Base-by-base conservation (phyloP, 2,329 filamentous ascomycete species). In the Cladophialophora yegresii region DNA sequence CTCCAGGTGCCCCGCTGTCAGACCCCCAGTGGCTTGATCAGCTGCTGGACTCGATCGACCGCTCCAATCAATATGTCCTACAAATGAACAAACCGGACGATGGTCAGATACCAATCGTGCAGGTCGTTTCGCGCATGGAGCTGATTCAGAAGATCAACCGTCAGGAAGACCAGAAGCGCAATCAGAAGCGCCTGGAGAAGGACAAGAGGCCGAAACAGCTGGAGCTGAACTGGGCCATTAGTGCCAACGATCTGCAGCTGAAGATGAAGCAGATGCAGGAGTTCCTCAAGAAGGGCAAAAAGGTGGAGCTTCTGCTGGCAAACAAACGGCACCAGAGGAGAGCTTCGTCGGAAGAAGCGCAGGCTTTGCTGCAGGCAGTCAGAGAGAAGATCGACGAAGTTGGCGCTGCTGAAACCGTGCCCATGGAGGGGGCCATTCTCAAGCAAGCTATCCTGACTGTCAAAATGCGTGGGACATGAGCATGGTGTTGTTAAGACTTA, bases 221-320 rank as follows among this genome's bases (percentile, higher is more conserved):
- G n/a, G 93, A 97, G 78, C 71, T 98, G 71, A 93, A 92, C 76
- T 98, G 93, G 93, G 87, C 89, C 36, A 96, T 96, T 72, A 87
- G 87, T 66, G 73, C 77, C 12, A 85, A 93, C 73, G 93, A 97
- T 79, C 76, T 96, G 58, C 78, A 78, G n/a, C 88, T 90, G 75
- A 85, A 88, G 73, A 75, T 95, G 75, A 84, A 84, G 72, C 85
- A 87, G 78, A 75, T 93, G 72, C 78, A 78, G 66, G 82, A 79
- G 60, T 96, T 96, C 74, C 74, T 97, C 73, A 79, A 75, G 8
- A 91, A 91, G 75, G 92, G 92, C 0, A 83, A 85, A 74, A 87
- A 83, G 73, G 91, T 97, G 22, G 89, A 95, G 74, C 73, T 97
- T 10, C 72, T 89, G 59, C 72, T 97, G 55, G 85, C 86, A 63